These are phyloP conservation scores for Zychaea mexicana DNA, from an alignment of 371 early-diverging fungal species.

Conservation along the genomic window DNA sequence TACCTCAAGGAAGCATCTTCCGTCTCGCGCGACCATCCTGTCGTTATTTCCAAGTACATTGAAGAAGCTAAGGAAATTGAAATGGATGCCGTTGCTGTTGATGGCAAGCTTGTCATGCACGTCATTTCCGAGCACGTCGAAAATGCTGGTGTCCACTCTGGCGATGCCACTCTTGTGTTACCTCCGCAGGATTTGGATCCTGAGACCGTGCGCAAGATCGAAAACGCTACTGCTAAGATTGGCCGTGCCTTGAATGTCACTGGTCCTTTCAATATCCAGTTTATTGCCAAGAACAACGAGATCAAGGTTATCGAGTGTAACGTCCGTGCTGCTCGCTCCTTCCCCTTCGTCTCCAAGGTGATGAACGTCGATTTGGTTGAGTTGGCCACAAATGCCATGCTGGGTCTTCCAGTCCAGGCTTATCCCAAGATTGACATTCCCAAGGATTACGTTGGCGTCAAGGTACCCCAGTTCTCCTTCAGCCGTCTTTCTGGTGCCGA, in stretches of 20 bases:
- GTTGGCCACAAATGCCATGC: slow-evolving; percentile 91
- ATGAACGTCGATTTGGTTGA: slow-evolving; percentile 90
- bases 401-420: slow-evolving; percentile 71
- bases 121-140: slow-evolving; percentile 95
- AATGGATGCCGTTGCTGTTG: slow-evolving; percentile 92
- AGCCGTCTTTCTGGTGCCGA: slow-evolving; percentile 94
- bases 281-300: slow-evolving; percentile 93
- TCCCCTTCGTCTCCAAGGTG: slow-evolving; percentile 96
- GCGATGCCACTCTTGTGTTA: slow-evolving; percentile 93
- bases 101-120: slow-evolving; percentile 88
- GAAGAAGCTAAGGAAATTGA: slow-evolving; percentile 96
- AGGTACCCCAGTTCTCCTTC: slow-evolving; percentile 97
- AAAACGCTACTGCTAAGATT: slow-evolving; percentile 85
- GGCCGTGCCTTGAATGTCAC: slow-evolving; percentile 91
- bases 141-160: slow-evolving; percentile 97
- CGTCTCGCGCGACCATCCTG: slow-evolving; percentile 92
- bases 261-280: slow-evolving; percentile 98
- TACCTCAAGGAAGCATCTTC: slow-evolving; percentile 86
- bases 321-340: slow-evolving; percentile 92
- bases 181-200: slow-evolving; percentile 92
- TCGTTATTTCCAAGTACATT: slow-evolving; percentile 95
- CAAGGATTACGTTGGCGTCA: slow-evolving; percentile 83
- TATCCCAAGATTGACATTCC: slow-evolving; percentile 67
- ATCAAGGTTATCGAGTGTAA: slow-evolving; percentile 98
- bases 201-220: slow-evolving; percentile 86